Conservation (phyloP, 2,329 filamentous ascomycete species). For the Verticillium alfalfae region DNA sequence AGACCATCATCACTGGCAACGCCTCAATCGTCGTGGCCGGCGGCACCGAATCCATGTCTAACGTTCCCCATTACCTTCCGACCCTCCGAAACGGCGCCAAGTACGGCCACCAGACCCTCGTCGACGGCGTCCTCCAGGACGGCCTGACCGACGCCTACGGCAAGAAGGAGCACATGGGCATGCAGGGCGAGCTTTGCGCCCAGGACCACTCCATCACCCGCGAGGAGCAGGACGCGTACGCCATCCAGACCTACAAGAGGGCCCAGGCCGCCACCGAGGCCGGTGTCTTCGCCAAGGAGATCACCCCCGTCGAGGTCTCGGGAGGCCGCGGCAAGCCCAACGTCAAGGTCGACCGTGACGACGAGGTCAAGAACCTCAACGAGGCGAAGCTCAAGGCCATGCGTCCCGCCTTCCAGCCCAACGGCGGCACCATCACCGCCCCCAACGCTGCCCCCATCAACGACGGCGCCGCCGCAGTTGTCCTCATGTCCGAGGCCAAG, state of each 20-base stretch:
- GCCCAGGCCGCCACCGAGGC: conserved; percentile 79
- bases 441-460: conserved; percentile 96
- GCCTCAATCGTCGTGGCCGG: conserved; percentile 90
- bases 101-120: conserved; percentile 83
- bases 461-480: conserved; percentile 86
- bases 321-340: conserved; percentile 87
- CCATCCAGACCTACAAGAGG: conserved; percentile 91
- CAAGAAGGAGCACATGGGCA: conserved; percentile 94
- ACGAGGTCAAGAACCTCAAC: conserved; percentile 94
- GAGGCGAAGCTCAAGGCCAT: conserved; percentile 77
- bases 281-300: conserved; percentile 79
- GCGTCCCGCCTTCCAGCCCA: conserved; percentile 75
- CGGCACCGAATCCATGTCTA: conserved; percentile 98
- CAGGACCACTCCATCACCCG: conserved; percentile 75
- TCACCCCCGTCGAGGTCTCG: conserved; percentile 80
- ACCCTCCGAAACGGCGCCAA: conserved; percentile 82
- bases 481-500: conserved; percentile 91
- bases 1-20: conserved; percentile 96
- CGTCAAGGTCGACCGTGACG: conserved; percentile 75
- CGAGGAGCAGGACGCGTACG: conserved; percentile 90
- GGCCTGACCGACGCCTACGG: conserved; percentile 88
- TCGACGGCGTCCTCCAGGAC: conserved; percentile 91
- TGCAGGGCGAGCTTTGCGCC: conserved; percentile 88
- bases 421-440: conserved; percentile 84
- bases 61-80: conserved; percentile 91